Conservation (phyloP, 768 basidiomycete species). For the Termitomyces heimii region DNA sequence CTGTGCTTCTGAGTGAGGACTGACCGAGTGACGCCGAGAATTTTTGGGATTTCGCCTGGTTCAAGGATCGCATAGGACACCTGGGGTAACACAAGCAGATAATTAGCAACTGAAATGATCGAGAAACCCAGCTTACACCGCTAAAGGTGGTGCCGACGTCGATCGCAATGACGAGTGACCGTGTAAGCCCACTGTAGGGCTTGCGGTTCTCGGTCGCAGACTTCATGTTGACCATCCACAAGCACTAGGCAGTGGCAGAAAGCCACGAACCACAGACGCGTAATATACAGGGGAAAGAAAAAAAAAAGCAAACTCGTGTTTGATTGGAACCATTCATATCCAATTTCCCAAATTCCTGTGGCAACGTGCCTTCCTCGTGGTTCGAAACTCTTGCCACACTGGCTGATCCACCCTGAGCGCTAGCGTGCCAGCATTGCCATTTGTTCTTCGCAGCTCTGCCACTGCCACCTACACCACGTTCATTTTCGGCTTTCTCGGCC, state of each 20-base stretch:
- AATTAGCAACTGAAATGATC: not conserved
- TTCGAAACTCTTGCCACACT: not conserved
- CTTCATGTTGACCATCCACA: conserved; percentile 14
- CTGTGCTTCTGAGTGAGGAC: conserved; percentile 6
- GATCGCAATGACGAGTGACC: conserved; percentile 71
- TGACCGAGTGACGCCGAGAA: conserved; percentile 74
- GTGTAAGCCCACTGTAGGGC: conserved; percentile 58
- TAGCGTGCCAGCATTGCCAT: not conserved
- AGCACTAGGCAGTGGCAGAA: conserved; percentile 4
- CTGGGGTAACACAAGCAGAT: conserved; percentile 17
- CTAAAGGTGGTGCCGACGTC: conserved; percentile 83
- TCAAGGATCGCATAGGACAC: conserved; percentile 80
- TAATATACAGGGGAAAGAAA: conserved; percentile 7
- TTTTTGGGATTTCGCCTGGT: conserved; percentile 76
- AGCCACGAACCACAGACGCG: conserved; percentile 4
- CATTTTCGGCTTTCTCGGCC: conserved; percentile 10
- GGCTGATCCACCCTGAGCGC: not conserved
- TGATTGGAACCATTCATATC: conserved; percentile 13
- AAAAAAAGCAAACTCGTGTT: conserved; percentile 13
- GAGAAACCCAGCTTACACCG: conserved; percentile 39
- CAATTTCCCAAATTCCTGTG: conserved; percentile 7
- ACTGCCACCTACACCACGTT: not conserved
- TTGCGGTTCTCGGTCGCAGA: conserved; percentile 53
- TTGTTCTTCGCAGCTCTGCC: not conserved
- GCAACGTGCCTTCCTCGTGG: conserved; percentile 10